phyloP scores from a whole-genome alignment of 1,139 yeast species.

The Yamadazyma oceani region DNA sequence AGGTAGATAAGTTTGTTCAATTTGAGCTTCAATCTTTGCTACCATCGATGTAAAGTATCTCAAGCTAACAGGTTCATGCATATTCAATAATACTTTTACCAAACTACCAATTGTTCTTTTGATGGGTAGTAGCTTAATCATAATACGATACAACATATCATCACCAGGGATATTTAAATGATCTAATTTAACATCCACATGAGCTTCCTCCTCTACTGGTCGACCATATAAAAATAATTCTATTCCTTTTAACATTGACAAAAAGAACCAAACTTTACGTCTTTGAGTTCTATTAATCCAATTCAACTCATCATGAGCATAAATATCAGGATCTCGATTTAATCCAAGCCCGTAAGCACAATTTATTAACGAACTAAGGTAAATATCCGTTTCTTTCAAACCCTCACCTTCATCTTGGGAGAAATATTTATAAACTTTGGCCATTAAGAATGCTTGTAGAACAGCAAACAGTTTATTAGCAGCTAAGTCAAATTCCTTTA shows the following conservation, averaged over 20 bases:
- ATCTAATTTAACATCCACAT: constrained; percentile 12
- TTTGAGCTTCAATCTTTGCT: constrained; percentile 11
- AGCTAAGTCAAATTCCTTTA: constrained; percentile 36
- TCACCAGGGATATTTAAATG: constrained; percentile 11
- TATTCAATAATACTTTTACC: constrained; percentile 10
- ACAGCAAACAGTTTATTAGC: constrained; percentile 45
- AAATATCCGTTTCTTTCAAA: constrained; percentile 19
- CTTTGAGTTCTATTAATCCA: constrained; percentile 36
- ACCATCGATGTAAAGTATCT: constrained; percentile 8
- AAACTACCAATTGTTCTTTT: constrained; percentile 3
- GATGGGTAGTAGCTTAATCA: constrained; percentile 2
- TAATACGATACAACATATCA: constrained; percentile 1
- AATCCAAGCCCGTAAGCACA: constrained; percentile 52
- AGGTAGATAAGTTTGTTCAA: constrained; percentile 8
- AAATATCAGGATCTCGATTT: constrained; percentile 48
- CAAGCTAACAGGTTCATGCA: constrained; percentile 11
- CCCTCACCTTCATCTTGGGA: constrained; percentile 41
- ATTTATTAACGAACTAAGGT: constrained; percentile 31
- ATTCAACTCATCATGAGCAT: constrained; percentile 26
- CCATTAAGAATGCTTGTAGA: constrained; percentile 44
- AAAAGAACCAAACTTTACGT: constrained; percentile 45
- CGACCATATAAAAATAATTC: constrained; percentile 15
- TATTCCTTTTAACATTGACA: constrained; percentile 11
- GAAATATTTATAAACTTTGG: constrained; percentile 25
- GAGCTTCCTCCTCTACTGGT: constrained; percentile 2